Evolutionary conservation across 1,139 yeast genomes (phyloP).

Genomic region (Scheffersomyces insectosa): DNA sequence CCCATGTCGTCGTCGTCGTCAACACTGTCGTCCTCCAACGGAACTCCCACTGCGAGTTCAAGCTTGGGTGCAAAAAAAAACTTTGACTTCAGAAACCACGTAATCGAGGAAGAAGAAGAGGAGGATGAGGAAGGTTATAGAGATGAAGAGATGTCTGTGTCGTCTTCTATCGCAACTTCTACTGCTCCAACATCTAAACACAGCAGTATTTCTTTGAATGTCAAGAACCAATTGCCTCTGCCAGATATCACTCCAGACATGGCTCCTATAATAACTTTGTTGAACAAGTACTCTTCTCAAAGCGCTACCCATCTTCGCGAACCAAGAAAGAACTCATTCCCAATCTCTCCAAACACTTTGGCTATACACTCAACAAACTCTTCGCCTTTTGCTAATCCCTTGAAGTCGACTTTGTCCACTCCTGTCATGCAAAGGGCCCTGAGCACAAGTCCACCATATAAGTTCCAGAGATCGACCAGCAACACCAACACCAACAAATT

Average conservation of each 20-base stretch:
- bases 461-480: not conserved
- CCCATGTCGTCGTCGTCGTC: not conserved
- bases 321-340: slow-evolving; percentile 11
- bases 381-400: slow-evolving; percentile 26
- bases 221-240: slow-evolving; percentile 33
- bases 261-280: slow-evolving; percentile 34
- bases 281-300: slow-evolving; percentile 22
- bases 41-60: not conserved
- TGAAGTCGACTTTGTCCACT: slow-evolving; percentile 15
- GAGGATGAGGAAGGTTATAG: slow-evolving; percentile 10
- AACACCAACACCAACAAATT: slow-evolving; percentile 18
- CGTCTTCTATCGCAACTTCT: not conserved
- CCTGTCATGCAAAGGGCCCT: slow-evolving; percentile 1
- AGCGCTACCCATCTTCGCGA: not conserved
- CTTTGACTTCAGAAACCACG: not conserved
- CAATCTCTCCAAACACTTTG: slow-evolving; percentile 11
- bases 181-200: slow-evolving; percentile 1
- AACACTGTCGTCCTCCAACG: slow-evolving; percentile 9
- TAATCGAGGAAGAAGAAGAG: slow-evolving; percentile 13
- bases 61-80: slow-evolving; percentile 1
- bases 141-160: slow-evolving; percentile 1
- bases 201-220: slow-evolving; percentile 2
- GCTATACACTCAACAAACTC: slow-evolving; percentile 20
- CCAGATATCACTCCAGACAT: slow-evolving; percentile 49
- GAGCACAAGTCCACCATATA: not conserved